Evolutionary conservation across 1,284 basidiomycete genomes (phyloP).

Genomic region (Fistulina hepatica): DNA sequence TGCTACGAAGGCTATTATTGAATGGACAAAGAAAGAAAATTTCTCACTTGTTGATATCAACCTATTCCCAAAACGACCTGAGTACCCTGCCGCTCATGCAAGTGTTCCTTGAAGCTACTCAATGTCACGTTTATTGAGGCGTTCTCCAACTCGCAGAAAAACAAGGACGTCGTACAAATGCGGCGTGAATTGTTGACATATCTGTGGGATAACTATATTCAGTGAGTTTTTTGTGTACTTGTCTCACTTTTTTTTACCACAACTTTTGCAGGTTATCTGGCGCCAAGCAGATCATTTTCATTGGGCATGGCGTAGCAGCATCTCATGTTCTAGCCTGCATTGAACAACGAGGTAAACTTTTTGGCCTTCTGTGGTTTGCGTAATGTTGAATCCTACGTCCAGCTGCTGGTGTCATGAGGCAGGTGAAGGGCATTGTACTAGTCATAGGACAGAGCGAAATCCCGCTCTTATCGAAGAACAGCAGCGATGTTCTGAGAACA

Average conservation of each 20-base stretch:
- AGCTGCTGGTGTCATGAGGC: too few relatives aligned
- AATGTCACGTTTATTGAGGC: not conserved
- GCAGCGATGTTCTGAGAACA: too few relatives aligned
- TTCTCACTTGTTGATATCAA: conserved; percentile 85
- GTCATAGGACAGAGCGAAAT: too few relatives aligned
- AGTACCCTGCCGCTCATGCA: conserved; percentile 20
- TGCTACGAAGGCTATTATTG: conserved; percentile 67
- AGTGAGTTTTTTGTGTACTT: conserved; percentile 36
- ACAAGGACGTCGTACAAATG: conserved; percentile 31
- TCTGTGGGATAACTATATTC: conserved; percentile 92
- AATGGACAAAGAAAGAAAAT: conserved; percentile 57
- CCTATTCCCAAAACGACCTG: conserved; percentile 50
- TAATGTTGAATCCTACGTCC: too few relatives aligned
- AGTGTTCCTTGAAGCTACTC: not conserved
- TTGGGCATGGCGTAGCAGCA: conserved; percentile 81
- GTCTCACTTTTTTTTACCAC: conserved; percentile 3
- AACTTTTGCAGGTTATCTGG: conserved; percentile 46
- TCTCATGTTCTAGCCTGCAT: conserved; percentile 69
- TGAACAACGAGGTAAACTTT: conserved; percentile 54
- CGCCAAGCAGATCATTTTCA: conserved; percentile 64
- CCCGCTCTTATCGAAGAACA: too few relatives aligned
- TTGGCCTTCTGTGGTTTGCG: too few relatives aligned
- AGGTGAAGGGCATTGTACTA: too few relatives aligned
- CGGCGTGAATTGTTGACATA: conserved; percentile 62
- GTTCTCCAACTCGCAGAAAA: conserved; percentile 10